Evolutionary conservation across 2,329 filamentous ascomycete genomes (phyloP).

Genomic region (Mollisia scopiformis): DNA sequence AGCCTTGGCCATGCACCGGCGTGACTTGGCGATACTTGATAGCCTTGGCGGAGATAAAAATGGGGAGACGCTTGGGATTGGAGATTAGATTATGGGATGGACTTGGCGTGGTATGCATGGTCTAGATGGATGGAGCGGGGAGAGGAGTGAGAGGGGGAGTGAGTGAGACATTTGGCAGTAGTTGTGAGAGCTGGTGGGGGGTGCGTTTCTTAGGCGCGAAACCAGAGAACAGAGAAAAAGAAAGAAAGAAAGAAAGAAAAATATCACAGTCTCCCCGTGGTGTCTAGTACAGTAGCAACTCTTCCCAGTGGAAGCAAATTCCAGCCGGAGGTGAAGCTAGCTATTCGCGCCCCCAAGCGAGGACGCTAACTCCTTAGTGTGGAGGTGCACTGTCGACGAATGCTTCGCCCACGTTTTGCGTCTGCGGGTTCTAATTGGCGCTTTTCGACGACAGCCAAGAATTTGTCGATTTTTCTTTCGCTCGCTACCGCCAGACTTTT

Average conservation of each 20-base stretch:
- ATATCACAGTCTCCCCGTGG: no score
- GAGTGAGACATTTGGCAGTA: no score
- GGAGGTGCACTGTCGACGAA: not conserved
- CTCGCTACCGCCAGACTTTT: not conserved
- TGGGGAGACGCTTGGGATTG: not conserved
- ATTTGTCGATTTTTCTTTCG: not conserved
- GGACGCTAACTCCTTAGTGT: not conserved
- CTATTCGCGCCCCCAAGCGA: not conserved
- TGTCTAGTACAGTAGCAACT: no score
- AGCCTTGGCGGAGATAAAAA: no score
- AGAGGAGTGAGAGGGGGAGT: no score
- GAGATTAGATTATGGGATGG: not conserved
- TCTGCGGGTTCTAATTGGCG: conserved; percentile 8
- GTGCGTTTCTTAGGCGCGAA: no score
- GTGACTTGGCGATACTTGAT: not conserved
- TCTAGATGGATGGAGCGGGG: no score
- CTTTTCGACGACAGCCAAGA: conserved; percentile 7
- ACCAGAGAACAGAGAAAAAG: no score
- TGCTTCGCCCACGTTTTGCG: conserved; percentile 13
- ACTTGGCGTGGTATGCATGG: not conserved
- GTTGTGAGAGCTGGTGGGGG: no score
- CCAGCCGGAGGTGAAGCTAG: not conserved
- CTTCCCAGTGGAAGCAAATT: not conserved
- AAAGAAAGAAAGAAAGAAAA: no score
- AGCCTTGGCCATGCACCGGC: not conserved